phyloP scores from a whole-genome alignment of 73 alveolate genomes.

The Paraurostyla sp. region DNA sequence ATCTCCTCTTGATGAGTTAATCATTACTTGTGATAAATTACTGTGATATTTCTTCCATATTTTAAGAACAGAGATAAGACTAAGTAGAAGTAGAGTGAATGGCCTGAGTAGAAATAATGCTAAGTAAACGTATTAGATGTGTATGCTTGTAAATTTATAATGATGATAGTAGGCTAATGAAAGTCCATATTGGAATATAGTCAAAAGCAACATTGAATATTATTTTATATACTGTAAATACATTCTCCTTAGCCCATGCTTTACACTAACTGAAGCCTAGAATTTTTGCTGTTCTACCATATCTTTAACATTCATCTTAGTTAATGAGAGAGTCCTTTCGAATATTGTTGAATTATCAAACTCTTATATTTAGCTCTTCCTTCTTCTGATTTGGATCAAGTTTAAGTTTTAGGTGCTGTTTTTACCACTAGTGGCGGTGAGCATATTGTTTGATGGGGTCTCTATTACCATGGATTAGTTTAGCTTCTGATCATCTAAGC shows the following conservation, averaged over 20 bases:
- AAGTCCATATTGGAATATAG: not conserved
- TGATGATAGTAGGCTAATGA: not conserved
- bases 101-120: not conserved
- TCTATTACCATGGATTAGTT: not conserved
- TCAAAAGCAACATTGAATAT: not conserved
- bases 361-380: not conserved
- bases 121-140: not conserved
- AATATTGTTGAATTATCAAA: too few relatives aligned
- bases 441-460: conserved; percentile 6
- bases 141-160: not conserved
- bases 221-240: not conserved
- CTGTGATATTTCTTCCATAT: not conserved
- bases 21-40: not conserved
- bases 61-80: not conserved
- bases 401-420: not conserved
- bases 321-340: too few relatives aligned
- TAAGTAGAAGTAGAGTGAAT: not conserved
- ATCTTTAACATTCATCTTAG: too few relatives aligned
- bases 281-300: too few relatives aligned
- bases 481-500: not conserved
- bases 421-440: not conserved
- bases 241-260: not conserved
- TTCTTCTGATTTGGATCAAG: not conserved
- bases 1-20: too few relatives aligned
- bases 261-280: not conserved